These are phyloP conservation scores for Phialophora verrucosa DNA, from an alignment of 2,329 filamentous ascomycete species.

Conservation along the genomic window DNA sequence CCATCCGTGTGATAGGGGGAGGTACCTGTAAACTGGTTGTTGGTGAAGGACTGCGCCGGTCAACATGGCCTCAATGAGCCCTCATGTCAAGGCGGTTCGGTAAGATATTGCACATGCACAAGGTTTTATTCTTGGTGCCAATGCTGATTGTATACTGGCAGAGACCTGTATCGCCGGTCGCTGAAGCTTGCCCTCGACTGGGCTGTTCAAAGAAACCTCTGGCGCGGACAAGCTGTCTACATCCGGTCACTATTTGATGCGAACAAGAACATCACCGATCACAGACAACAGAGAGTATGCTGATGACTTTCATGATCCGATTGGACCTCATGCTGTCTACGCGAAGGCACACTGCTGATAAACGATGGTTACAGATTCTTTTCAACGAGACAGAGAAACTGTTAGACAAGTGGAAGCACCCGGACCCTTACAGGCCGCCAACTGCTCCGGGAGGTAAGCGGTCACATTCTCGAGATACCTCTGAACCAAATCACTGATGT, in stretches of 20 bases:
- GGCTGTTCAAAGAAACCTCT: conserved; percentile 89
- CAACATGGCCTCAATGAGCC: conserved; percentile 45
- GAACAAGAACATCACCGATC: conserved; percentile 82
- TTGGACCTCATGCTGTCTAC: not conserved
- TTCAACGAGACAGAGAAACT: conserved; percentile 87
- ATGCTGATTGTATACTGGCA: conserved; percentile 47
- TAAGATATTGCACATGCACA: conserved; percentile 40
- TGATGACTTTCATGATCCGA: not conserved
- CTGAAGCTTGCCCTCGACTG: conserved; percentile 94
- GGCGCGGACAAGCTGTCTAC: conserved; percentile 95
- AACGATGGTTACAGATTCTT: conserved; percentile 65
- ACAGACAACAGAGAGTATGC: conserved; percentile 80
- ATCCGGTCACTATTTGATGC: conserved; percentile 93
- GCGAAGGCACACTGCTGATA: conserved; percentile 28
- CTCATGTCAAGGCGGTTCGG: conserved; percentile 46
- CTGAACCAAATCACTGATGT: conserved; percentile 16
- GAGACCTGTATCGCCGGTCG: conserved; percentile 84
- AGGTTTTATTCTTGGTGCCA: not conserved
- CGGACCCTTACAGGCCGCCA: conserved; percentile 86
- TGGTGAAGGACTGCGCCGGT: conserved; percentile 21
- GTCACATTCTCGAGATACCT: not conserved
- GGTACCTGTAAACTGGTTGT: conserved; percentile 8
- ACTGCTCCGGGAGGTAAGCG: conserved; percentile 87
- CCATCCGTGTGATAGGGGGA: not conserved
- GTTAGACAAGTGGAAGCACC: conserved; percentile 94